A percentile compares a stretch with the other conserved stretches of the same genome.
phyloP scores from a whole-genome alignment of 345 rosid species.

The Diplotaxis tenuifolia region DNA sequence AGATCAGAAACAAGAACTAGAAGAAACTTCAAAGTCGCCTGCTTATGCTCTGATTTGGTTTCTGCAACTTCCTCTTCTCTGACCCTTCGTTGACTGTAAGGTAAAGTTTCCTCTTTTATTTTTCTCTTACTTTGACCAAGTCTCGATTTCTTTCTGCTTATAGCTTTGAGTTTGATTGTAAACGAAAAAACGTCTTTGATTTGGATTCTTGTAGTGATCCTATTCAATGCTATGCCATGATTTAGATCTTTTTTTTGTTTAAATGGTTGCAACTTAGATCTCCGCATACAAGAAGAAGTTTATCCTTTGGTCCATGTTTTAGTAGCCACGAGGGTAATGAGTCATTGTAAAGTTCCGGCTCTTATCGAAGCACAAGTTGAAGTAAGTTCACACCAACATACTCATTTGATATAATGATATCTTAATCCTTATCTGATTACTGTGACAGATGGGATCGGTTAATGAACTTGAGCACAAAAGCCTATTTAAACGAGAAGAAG shows the following conservation, averaged over 20 bases:
- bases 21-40: too few species aligned
- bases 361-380: background rate
- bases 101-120: background rate
- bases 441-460: background rate
- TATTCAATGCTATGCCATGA: too few species aligned
- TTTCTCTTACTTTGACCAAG: background rate
- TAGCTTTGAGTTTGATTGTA: too few species aligned
- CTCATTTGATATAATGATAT: too few species aligned
- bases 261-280: too few species aligned
- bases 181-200: too few species aligned
- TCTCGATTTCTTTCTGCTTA: background rate
- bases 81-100: background rate
- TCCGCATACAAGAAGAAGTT: background rate
- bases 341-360: background rate
- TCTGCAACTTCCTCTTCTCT: background rate
- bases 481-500: background rate
- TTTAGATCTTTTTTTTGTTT: too few species aligned
- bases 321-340: background rate
- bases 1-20: too few species aligned
- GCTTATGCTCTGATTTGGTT: background rate
- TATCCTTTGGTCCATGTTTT: background rate
- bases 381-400: background rate
- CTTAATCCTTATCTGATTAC: background rate
- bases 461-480: conserved; percentile 17
- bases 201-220: too few species aligned